Base-by-base conservation (phyloP, 2,329 filamentous ascomycete species). In the Clathrospora elynae region DNA sequence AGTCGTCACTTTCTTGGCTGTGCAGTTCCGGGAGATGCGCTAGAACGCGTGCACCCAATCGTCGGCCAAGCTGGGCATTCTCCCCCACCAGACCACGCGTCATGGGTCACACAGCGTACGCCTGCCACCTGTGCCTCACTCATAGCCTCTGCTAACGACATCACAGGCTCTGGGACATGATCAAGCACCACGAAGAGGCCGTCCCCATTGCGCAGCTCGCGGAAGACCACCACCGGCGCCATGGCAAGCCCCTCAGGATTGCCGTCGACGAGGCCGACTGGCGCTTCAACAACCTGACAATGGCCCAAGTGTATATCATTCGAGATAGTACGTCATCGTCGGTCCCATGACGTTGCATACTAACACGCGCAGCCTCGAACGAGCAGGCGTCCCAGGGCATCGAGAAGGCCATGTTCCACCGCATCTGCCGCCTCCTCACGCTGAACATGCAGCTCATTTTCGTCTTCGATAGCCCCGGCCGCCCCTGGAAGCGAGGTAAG, bases 401-500 rank as follows among this genome's bases (percentile, higher is more conserved):
- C 9, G 73, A 74, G 46, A 75, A 73, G 40, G 48, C 53, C 3
- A 71, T 74, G 32, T 62, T 75, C 20, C 71, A 62, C 49, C 66
- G 71, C 5, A 62, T 78, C 46, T 58, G 75, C 34, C 70, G 73
- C 4, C 69, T 81, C 1, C 66, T 79, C 17, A 71, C 71, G 13
- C 67, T 77, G 5, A 73, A 78, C 11, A 75, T 83, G 5, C 72
- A 78, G 26, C 68, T 78, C 1, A 51, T 81, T 5, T 80, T 82
- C 42, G 73, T 83, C 3, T 80, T 79, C 47, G 80, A 82, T 42
- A 78, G 79, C 1, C 67, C 75, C 7, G 71, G 73, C 11, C 73
- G 65, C 42, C 67, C 70, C 1, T 56, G 63, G 58, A 71, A 75
- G 50, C 52, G 66, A 10, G 59, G 61, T 7, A 50, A 67, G 26